Evolutionary conservation across 2,329 filamentous ascomycete species (phyloP), one percentile per base, ranked within the genome.

Genomic region (Meredithiella fracta): DNA sequence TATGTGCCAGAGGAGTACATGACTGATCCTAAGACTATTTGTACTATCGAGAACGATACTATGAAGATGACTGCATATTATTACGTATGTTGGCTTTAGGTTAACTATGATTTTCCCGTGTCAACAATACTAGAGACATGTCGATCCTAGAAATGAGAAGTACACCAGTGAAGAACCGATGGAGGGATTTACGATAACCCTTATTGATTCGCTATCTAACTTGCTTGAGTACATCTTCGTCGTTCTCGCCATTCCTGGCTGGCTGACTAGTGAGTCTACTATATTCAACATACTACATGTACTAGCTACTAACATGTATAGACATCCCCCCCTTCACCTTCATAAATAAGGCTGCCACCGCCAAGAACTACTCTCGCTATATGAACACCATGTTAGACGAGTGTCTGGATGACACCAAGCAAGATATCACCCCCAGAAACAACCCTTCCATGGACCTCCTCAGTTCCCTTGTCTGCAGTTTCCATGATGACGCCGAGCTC

Each of bases 21-120:
- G 42, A 23, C 31, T 9, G 55, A 57, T 31, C 55, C 60, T 20
- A 62, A 59, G 23, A 63, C 78, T 0, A 71, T 88, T 23, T 67
- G 68, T 38, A 75, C 79, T 4, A 69, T 76, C 15, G 78, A 82
- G 42, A 69, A 72, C 23, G 83, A 87, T 61, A 80, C 82, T 0
- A 87, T 86, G 80, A 69, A 70, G 17, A 68, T 77, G 58, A 72
- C 73, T 79, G 54, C 74, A 78, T 62, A 75, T 79, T 59, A 78
- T 79, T 55, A 69, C 80, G 60, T 79, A 79, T 59, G 83, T 86
- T 55, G 86, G 85, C 0, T 90, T 90, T 64, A 85, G 83, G 3
- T 67, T 82, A 55, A 69, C 69, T 20, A 65, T 82, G 59, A 64
- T 76, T 14, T 82, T 78, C 79, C 79, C 85, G 0, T 81, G 82